Conservation (phyloP, 805 yeast species). For the Kodamaea restingae region DNA sequence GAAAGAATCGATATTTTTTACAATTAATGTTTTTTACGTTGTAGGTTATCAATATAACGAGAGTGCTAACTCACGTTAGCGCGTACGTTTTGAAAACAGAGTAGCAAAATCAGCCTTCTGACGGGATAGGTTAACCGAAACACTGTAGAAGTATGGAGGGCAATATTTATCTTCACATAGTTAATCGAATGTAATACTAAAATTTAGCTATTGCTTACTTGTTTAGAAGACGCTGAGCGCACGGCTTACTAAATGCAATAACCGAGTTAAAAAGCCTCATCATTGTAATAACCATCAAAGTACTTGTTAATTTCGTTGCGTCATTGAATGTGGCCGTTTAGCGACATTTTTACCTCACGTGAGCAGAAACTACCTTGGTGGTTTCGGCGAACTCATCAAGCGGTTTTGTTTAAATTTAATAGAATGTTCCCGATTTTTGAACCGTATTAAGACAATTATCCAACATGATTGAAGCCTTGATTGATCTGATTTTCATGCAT, state of each 20-base stretch:
- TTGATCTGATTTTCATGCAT: conserved; percentile 11
- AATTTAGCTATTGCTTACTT: not conserved
- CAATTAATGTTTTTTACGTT: too few relatives aligned
- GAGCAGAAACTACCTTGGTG: conserved; percentile 5
- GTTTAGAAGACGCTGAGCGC: too few relatives aligned
- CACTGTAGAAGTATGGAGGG: too few relatives aligned
- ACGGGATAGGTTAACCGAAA: too few relatives aligned
- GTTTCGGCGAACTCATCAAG: conserved; percentile 3
- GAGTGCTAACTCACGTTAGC: too few relatives aligned
- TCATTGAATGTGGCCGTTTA: not conserved
- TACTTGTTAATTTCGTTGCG: not conserved
- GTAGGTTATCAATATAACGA: too few relatives aligned
- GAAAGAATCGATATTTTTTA: too few relatives aligned
- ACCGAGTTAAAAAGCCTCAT: not conserved
- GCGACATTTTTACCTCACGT: not conserved
- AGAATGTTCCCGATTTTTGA: not conserved
- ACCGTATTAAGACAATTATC: not conserved
- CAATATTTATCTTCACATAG: too few relatives aligned
- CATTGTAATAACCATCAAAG: not conserved
- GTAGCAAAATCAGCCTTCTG: too few relatives aligned
- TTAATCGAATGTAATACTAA: too few relatives aligned
- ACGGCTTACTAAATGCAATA: not conserved
- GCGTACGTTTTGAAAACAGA: too few relatives aligned
- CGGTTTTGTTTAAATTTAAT: not conserved
- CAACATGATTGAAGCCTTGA: conserved; percentile 8